Percentiles rank a stretch among this genome's conserved stretches.
These are phyloP conservation scores for Neurospora sp. DNA, from an alignment of 495 filamentous ascomycete genomes.

Conservation along the genomic window DNA sequence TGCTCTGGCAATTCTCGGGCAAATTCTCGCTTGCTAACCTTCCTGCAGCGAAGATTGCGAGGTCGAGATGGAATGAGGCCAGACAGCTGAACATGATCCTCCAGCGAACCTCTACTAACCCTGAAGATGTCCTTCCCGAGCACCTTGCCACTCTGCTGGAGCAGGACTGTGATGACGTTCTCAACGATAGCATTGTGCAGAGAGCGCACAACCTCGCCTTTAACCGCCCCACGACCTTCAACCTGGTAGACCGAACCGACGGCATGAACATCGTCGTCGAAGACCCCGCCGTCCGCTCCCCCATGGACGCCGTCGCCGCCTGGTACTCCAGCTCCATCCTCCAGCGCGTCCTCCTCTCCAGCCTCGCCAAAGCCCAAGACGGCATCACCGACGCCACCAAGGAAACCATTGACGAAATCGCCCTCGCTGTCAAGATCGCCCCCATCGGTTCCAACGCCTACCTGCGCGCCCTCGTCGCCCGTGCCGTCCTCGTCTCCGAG, in stretches of 20 bases:
- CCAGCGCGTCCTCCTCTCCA: constrained; percentile 55
- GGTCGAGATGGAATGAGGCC: constrained; percentile 73
- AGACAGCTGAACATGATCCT: constrained; percentile 51
- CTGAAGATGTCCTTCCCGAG: constrained; percentile 57
- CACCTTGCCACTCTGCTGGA: constrained; percentile 66
- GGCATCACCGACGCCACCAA: constrained; percentile 24
- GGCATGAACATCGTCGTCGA: constrained; percentile 78
- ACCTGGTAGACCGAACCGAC: constrained; percentile 49
- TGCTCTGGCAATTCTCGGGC: constrained; percentile 63
- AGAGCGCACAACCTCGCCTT: constrained; percentile 85
- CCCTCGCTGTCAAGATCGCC: constrained; percentile 61
- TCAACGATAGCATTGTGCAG: constrained; percentile 67
- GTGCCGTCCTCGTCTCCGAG: constrained; percentile 46
- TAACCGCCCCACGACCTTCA: constrained; percentile 64
- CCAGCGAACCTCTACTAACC: constrained; percentile 15
- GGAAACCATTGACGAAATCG: constrained; percentile 43
- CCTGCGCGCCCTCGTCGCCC: constrained; percentile 66
- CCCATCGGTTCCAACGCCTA: constrained; percentile 70
- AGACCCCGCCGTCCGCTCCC: constrained; percentile 75
- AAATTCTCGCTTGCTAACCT: constrained; percentile 30
- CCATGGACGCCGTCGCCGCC: constrained; percentile 79
- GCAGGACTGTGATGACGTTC: constrained; percentile 67
- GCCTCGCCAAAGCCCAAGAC: constrained; percentile 34
- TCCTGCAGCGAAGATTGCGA: constrained; percentile 51
- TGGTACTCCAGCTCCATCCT: constrained; percentile 81